phyloP scores from a whole-genome alignment of 805 yeast species.

The Cyberlindnera galapagoensis region DNA sequence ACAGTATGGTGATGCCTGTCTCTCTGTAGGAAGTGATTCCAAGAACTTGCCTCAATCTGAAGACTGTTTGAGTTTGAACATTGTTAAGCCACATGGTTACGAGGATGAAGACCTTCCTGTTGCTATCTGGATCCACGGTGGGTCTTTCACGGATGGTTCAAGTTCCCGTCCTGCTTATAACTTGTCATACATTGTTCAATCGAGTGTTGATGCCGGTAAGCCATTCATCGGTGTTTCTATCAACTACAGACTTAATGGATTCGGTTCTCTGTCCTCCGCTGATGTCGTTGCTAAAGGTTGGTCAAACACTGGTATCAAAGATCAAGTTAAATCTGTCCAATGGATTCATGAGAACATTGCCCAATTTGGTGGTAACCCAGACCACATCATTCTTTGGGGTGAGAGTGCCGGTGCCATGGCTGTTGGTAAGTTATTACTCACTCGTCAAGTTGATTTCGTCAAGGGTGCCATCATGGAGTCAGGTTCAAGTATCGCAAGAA shows the following conservation, averaged over 20 bases:
- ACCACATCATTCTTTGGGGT: conserved; percentile 31
- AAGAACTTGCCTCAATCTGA: conserved; percentile 17
- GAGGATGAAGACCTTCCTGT: conserved; percentile 23
- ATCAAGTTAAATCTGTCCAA: conserved; percentile 28
- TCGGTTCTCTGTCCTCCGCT: conserved; percentile 28
- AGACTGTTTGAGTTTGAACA: conserved; percentile 26
- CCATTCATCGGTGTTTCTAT: conserved; percentile 29
- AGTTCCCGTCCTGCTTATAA: conserved; percentile 12
- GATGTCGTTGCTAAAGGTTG: conserved; percentile 20
- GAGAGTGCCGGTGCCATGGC: conserved; percentile 31
- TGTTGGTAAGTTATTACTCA: conserved; percentile 11
- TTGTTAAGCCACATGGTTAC: conserved; percentile 21
- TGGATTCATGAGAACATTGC: conserved; percentile 31
- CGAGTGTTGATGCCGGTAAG: conserved; percentile 14
- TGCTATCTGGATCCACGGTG: conserved; percentile 32
- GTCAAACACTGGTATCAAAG: conserved; percentile 30
- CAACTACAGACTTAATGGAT: conserved; percentile 32
- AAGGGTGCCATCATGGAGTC: conserved; percentile 17
- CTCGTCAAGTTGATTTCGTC: conserved; percentile 7
- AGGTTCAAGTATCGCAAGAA: conserved; percentile 9
- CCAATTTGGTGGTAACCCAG: conserved; percentile 31
- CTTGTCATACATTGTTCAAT: conserved; percentile 14
- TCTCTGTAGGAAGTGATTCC: conserved; percentile 9
- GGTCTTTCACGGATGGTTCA: conserved; percentile 27
- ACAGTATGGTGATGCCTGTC: conserved; percentile 22